These are phyloP conservation scores for Terfezia boudieri DNA, from an alignment of 495 filamentous ascomycete genomes.

Conservation along the genomic window DNA sequence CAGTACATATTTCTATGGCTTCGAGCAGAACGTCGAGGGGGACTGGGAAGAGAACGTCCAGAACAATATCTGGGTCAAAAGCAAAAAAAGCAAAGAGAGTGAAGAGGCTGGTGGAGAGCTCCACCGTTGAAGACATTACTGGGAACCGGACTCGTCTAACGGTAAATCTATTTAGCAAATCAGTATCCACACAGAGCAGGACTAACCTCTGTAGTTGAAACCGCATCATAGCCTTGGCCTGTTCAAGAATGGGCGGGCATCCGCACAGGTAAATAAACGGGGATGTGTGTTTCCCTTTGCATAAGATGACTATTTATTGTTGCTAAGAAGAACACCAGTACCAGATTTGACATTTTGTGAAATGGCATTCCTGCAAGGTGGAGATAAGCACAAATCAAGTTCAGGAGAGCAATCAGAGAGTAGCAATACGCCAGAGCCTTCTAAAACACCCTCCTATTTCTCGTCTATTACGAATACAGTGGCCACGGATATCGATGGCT, in stretches of 20 bases:
- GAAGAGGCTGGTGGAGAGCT: background rate
- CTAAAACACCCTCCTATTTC: no score
- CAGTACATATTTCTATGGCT: background rate
- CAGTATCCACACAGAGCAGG: no score
- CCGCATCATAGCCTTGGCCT: background rate
- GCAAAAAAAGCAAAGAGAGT: background rate
- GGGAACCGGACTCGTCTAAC: background rate
- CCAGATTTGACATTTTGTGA: background rate
- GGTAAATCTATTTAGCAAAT: background rate
- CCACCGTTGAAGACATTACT: background rate
- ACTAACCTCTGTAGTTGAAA: background rate
- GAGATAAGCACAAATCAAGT: no score
- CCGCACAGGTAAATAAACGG: background rate
- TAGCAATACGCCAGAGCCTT: no score
- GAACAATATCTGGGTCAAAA: background rate
- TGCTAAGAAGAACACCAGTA: background rate
- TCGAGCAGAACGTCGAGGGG: background rate
- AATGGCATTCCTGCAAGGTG: background rate
- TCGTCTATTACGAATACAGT: no score
- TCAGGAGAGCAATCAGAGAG: no score
- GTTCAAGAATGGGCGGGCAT: background rate
- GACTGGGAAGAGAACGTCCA: background rate
- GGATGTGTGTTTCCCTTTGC: background rate
- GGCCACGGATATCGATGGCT: no score
- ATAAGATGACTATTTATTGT: background rate